A percentile compares a stretch with the other conserved stretches of the same genome.
These are phyloP conservation scores for Daedalea quercina DNA, from an alignment of 768 basidiomycete species.

Conservation along the genomic window DNA sequence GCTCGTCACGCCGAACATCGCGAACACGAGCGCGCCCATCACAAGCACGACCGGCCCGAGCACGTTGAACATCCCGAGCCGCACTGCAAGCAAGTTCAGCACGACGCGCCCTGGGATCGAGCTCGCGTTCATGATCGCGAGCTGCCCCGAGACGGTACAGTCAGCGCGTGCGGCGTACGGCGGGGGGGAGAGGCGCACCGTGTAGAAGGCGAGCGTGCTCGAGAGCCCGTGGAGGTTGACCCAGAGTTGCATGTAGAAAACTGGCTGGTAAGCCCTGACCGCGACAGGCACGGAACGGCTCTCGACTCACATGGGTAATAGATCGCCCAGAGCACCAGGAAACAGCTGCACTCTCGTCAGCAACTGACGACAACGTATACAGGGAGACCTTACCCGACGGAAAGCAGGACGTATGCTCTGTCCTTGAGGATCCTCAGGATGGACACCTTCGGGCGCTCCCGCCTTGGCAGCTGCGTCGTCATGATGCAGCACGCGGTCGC, in stretches of 20 bases:
- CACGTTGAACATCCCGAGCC: slow-evolving; percentile 39
- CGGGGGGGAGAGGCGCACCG: slow-evolving; percentile 1
- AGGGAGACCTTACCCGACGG: slow-evolving; percentile 2
- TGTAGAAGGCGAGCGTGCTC: slow-evolving; percentile 12
- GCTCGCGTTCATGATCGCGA: slow-evolving; percentile 45
- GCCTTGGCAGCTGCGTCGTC: slow-evolving; percentile 3
- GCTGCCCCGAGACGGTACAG: slow-evolving; percentile 20
- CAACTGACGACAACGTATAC: neutral
- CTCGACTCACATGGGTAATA: slow-evolving; percentile 16
- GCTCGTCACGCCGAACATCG: slow-evolving; percentile 28
- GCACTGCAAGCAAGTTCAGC: slow-evolving; percentile 46
- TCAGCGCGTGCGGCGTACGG: neutral
- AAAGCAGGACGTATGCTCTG: slow-evolving; percentile 6
- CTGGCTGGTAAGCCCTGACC: neutral
- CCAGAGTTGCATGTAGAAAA: slow-evolving; percentile 14
- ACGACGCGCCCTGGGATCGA: slow-evolving; percentile 48
- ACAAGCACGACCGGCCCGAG: slow-evolving; percentile 25
- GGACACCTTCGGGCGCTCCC: neutral
- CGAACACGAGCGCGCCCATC: slow-evolving; percentile 32
- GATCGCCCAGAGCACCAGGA: slow-evolving; percentile 9
- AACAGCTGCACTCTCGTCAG: neutral
- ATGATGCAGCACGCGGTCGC: slow-evolving; percentile 10
- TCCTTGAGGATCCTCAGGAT: slow-evolving; percentile 9
- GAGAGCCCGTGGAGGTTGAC: slow-evolving; percentile 5
- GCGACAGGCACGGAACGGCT: neutral